A percentile compares a stretch with the other conserved stretches of the same genome.
Evolutionary conservation across 202 grass and related monocot species (phyloP).

Genomic region (Musa balbisiana): DNA sequence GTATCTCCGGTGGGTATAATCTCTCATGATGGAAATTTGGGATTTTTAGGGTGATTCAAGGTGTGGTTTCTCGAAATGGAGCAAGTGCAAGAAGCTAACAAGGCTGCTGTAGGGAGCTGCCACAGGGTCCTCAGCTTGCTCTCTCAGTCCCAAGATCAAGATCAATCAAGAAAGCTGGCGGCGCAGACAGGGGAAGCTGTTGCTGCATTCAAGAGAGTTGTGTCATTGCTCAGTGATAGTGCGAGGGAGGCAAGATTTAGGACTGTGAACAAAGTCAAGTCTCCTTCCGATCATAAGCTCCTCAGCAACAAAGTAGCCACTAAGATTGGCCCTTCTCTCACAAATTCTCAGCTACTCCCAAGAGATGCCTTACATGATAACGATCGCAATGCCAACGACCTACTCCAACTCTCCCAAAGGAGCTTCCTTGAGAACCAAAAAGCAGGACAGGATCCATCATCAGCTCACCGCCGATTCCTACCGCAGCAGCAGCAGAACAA

Average conservation of each 20-base stretch:
- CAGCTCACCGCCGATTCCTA: constrained; percentile 48
- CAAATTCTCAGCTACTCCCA: constrained; percentile 31
- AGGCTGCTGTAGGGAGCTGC: constrained; percentile 70
- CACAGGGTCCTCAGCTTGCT: constrained; percentile 57
- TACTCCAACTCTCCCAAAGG: constrained; percentile 46
- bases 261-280: constrained; percentile 28
- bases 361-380: not conserved
- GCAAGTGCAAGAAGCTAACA: constrained; percentile 73
- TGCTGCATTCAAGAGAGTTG: constrained; percentile 76
- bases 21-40: not conserved
- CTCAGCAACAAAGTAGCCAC: constrained; percentile 30
- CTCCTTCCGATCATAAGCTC: constrained; percentile 36
- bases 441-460: constrained; percentile 23
- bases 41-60: not conserved
- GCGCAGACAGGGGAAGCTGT: constrained; percentile 59
- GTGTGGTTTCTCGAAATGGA: constrained; percentile 35
- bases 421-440: constrained; percentile 40
- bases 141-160: constrained; percentile 48
- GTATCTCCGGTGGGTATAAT: not conserved
- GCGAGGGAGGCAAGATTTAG: constrained; percentile 48
- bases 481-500: constrained; percentile 69
- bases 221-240: constrained; percentile 39
- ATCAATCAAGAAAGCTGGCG: constrained; percentile 39
- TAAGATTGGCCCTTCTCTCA: constrained; percentile 21
- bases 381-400: constrained; percentile 29